phyloP scores from a whole-genome alignment of 495 filamentous ascomycete genomes.

The Trichoderma orchidacearum region DNA sequence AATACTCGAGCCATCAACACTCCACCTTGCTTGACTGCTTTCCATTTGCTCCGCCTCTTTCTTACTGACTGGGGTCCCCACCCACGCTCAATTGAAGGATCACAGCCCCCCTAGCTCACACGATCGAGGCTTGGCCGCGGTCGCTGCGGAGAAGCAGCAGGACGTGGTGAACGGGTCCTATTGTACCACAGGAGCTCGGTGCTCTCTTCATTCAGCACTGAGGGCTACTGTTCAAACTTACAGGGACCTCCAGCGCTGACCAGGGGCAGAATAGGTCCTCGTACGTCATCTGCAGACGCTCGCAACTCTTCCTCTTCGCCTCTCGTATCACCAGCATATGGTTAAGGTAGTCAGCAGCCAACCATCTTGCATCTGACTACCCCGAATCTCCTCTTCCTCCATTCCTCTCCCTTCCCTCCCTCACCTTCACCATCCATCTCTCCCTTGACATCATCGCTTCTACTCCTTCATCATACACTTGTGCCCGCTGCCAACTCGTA shows the following conservation, averaged over 20 bases:
- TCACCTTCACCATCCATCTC: not conserved
- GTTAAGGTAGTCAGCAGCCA: not conserved
- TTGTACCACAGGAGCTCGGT: no score
- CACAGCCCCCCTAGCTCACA: not conserved
- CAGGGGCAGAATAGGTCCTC: not conserved
- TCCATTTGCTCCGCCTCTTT: not conserved
- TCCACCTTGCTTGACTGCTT: not conserved
- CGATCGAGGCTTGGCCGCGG: not conserved
- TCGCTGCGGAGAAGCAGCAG: not conserved
- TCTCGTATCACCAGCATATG: not conserved
- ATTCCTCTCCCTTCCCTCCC: not conserved
- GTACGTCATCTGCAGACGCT: not conserved
- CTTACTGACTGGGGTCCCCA: not conserved
- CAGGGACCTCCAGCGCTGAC: not conserved
- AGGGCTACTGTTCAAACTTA: not conserved
- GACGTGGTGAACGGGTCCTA: no score
- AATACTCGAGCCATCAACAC: not conserved
- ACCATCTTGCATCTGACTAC: not conserved
- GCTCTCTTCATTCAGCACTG: no score
- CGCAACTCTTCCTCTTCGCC: no score
- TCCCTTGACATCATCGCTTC: not conserved
- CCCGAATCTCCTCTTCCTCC: slow-evolving; percentile 15
- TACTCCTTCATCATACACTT: not conserved
- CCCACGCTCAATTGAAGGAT: not conserved
- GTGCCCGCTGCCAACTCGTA: not conserved